These are phyloP conservation scores for Cochliopodium minus DNA, from an alignment of 208 protist genomes.

Conservation along the genomic window DNA sequence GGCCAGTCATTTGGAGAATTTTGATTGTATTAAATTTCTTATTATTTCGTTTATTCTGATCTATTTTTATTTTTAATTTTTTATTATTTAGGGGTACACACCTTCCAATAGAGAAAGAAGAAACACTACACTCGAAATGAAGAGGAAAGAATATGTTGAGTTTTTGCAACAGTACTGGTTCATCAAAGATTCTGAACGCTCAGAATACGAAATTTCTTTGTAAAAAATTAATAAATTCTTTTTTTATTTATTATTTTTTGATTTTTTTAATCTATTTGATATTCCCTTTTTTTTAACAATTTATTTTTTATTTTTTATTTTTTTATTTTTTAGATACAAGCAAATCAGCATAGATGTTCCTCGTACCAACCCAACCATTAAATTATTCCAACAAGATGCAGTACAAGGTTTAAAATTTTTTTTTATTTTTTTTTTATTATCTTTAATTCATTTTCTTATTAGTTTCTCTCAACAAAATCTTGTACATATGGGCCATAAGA, in stretches of 20 bases:
- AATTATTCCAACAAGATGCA: constrained; percentile 42
- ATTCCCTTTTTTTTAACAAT: not conserved
- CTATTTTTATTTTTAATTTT: no score
- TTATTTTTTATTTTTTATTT: not conserved
- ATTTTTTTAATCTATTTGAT: constrained; percentile 1
- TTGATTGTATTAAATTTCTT: no score
- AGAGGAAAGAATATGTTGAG: constrained; percentile 22
- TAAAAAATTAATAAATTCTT: constrained; percentile 2
- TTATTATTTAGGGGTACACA: constrained; percentile 9
- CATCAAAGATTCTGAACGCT: constrained; percentile 21
- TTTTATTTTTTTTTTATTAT: not conserved
- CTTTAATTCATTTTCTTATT: not conserved
- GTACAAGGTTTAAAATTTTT: constrained; percentile 24
- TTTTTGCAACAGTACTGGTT: constrained; percentile 18
- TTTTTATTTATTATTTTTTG: constrained; percentile 2
- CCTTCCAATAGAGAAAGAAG: not conserved
- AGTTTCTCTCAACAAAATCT: constrained; percentile 45
- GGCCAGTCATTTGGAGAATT: not conserved
- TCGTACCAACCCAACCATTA: constrained; percentile 44
- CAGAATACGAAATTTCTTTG: constrained; percentile 32
- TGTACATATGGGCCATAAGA: constrained; percentile 71
- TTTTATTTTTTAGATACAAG: constrained; percentile 14
- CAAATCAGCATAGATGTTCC: constrained; percentile 69
- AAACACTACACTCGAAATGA: constrained; percentile 3
- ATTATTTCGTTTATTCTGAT: no score